Evolutionary conservation across 2,329 filamentous ascomycete genomes (phyloP), one percentile per base, ranked within the genome.

Genomic region (Mariannaea sp.): DNA sequence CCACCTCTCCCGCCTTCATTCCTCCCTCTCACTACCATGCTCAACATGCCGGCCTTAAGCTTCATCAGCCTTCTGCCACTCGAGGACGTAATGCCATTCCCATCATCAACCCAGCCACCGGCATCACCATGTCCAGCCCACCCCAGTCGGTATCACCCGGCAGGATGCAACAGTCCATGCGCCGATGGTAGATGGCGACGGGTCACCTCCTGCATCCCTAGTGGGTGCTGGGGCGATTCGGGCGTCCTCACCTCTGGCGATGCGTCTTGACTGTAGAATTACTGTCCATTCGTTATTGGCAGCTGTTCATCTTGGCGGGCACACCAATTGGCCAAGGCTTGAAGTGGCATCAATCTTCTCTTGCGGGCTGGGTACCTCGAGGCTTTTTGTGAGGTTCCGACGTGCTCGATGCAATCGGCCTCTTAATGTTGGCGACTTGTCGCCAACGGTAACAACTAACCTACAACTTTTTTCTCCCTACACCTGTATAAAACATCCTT

Each of bases 61-160:
- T 95, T 58, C 91, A 96, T 75, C 93, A 97, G 79, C 91, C 92
- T 56, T 82, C 92, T 57, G 90, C 92, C 57, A 90, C 92, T 60
- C 90, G 94, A 64, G 85, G 88, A 53, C 90, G 92, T 74, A 97
- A 97, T 73, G 91, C 94, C 68, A 97, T 97, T 64, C 93, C 93
- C 55, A 99, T 99, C 72, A 90, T 97, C 75, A 96, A 99, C 80
- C 94, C 94, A 49, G 89, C 84, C 64, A 97, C 93, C 52, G 92
- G 94, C 69, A 86, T 92, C 72, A 84, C 85, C 68, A 88, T 97
- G 79, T 87, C 91, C 51, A 96, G 91, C 77, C 93, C 93, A 63
- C 91, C 93, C 20, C 87, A 87, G 35, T 86, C 84, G 55, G 81
- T 86, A 38, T 86, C 83, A 38, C 84, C 84, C 57, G 77, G 77